phyloP scores from a whole-genome alignment of 352 stramenopile species.

The Globisporangium camurandrum region DNA sequence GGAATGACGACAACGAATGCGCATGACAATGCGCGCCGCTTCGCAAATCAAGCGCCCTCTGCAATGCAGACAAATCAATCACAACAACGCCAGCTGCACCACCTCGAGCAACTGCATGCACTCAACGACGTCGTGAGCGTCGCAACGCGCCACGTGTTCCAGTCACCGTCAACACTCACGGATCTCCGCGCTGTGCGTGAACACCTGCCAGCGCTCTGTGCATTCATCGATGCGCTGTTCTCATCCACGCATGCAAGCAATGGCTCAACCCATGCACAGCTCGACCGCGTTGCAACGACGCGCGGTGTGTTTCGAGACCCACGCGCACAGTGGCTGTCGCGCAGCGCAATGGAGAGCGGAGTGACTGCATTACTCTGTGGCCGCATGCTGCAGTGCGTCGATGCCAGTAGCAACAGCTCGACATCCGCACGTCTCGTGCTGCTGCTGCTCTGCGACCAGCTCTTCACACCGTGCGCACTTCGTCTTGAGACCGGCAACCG shows the following conservation, averaged over 20 bases:
- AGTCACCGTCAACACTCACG: conserved; percentile 20
- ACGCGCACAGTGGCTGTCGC: conserved; percentile 48
- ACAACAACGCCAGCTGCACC: background rate
- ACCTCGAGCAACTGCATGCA: conserved; percentile 2
- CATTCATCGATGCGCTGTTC: conserved; percentile 26
- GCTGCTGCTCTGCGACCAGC: conserved; percentile 35
- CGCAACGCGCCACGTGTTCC: conserved; percentile 40
- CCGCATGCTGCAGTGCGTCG: conserved; percentile 29
- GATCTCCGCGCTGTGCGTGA: conserved; percentile 24
- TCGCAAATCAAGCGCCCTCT: background rate
- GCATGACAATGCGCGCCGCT: background rate
- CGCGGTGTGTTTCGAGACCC: conserved; percentile 29
- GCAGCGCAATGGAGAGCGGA: conserved; percentile 46
- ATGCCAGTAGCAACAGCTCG: background rate
- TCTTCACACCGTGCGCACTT: conserved; percentile 28
- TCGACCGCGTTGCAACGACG: conserved; percentile 10
- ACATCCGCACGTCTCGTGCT: conserved; percentile 16
- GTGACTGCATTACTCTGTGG: conserved; percentile 39
- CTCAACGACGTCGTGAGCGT: conserved; percentile 41
- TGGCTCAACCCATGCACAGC: background rate
- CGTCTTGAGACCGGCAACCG: conserved; percentile 14
- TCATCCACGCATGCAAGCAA: background rate
- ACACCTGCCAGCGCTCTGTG: conserved; percentile 36
- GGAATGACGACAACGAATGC: no score
- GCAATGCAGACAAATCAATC: background rate